These are phyloP conservation scores for Spathaspora arborariae DNA, from an alignment of 805 yeast species.

Conservation along the genomic window DNA sequence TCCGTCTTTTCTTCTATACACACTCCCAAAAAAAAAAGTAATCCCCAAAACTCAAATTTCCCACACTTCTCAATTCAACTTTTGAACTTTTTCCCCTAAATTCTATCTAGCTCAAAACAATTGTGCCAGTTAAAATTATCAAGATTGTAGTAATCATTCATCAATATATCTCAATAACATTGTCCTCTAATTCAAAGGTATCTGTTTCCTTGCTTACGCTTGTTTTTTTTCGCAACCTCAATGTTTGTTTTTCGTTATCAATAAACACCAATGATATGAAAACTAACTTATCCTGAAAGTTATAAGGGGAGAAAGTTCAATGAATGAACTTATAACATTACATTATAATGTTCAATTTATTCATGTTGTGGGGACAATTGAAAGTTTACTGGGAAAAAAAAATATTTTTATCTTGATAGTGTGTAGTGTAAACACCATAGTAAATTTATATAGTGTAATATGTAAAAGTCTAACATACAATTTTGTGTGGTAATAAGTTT, in stretches of 20 bases:
- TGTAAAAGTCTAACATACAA: constrained; percentile 1
- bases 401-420: background rate
- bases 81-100: background rate
- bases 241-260: background rate
- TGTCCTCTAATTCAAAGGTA: background rate
- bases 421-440: background rate
- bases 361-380: background rate
- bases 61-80: background rate
- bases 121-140: background rate
- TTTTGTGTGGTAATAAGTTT: constrained; percentile 1
- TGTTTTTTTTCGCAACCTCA: constrained; percentile 1
- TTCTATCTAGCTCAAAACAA: background rate
- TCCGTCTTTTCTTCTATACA: background rate
- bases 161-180: background rate
- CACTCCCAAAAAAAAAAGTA: background rate
- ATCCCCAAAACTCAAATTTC: background rate
- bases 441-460: background rate
- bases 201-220: background rate
- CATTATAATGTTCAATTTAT: background rate
- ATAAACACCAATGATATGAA: background rate
- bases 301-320: background rate
- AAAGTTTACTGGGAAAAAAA: background rate
- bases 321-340: background rate
- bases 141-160: background rate
- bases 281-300: background rate